Evolutionary conservation across 352 stramenopile species (phyloP).

Genomic region (Globisporangium nunn): DNA sequence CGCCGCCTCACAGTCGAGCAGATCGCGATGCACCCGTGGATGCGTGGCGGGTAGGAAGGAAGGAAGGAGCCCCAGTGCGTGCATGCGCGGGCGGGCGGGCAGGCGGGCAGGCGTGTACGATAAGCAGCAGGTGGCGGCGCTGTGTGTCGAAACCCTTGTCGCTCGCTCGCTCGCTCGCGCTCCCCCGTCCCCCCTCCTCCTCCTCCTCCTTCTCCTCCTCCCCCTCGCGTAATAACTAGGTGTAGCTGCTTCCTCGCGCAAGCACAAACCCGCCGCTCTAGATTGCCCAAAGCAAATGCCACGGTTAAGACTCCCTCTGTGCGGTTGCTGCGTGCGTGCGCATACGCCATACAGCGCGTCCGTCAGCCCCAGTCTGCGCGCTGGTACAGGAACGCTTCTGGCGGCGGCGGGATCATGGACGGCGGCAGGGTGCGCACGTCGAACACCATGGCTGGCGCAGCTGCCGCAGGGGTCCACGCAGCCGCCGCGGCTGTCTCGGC

Average conservation of each 20-base stretch:
- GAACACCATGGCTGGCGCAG: not conserved
- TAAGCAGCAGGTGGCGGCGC: not conserved
- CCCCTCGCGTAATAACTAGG: conserved; percentile 22
- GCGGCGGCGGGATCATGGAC: conserved; percentile 62
- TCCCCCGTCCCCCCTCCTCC: not conserved
- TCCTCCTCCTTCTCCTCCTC: not conserved
- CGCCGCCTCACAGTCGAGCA: conserved; percentile 72
- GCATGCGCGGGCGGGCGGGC: not conserved
- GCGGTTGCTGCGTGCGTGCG: not conserved
- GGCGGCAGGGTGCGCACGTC: conserved; percentile 37
- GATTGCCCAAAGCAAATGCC: conserved; percentile 13
- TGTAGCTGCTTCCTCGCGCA: conserved; percentile 22
- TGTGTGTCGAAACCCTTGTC: too few species aligned
- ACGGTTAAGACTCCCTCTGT: conserved; percentile 2
- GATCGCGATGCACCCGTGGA: conserved; percentile 80
- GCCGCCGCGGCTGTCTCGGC: not conserved
- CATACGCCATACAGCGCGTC: conserved; percentile 2
- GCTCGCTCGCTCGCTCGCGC: not conserved
- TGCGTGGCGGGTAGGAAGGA: conserved; percentile 46
- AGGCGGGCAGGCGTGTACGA: too few species aligned
- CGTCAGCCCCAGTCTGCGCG: conserved; percentile 54
- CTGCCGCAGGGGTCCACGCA: not conserved
- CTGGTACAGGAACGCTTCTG: conserved; percentile 35
- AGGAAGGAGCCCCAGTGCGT: not conserved
- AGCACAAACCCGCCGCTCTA: conserved; percentile 15